Conservation (phyloP, 495 filamentous ascomycete genomes). For the Penicillium salamii region DNA sequence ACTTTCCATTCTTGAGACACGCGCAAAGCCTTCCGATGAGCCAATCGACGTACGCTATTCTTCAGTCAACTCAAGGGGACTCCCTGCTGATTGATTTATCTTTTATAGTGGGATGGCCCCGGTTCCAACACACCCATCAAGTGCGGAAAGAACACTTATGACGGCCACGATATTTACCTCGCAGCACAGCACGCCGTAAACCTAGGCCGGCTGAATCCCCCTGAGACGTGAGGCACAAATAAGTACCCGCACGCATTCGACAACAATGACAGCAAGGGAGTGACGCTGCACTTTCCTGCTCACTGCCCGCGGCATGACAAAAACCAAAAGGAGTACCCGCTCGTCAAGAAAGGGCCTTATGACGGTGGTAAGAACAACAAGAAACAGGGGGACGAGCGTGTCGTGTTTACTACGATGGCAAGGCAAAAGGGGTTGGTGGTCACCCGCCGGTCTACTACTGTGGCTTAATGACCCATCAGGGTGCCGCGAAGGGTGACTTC, state of each 20-base stretch:
- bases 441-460: slow-evolving; percentile 1
- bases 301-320: not conserved
- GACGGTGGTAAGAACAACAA: not conserved
- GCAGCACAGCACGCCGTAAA: not conserved
- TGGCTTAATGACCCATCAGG: not conserved
- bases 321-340: not conserved
- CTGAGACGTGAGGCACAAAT: not conserved
- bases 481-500: not conserved
- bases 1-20: too few species aligned
- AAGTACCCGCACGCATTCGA: not conserved
- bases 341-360: not conserved
- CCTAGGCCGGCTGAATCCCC: not conserved
- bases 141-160: not conserved
- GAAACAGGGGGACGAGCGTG: not conserved
- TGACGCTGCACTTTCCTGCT: not conserved
- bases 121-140: not conserved
- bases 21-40: too few species aligned
- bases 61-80: too few species aligned
- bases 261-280: not conserved
- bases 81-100: too few species aligned
- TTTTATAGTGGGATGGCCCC: not conserved
- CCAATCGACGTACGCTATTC: too few species aligned
- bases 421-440: not conserved
- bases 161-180: not conserved
- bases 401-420: slow-evolving; percentile 1